A percentile compares a stretch with the other conserved stretches of the same genome.
Conservation (phyloP, 2,329 filamentous ascomycete genomes). For the Cordyceps javanica region DNA sequence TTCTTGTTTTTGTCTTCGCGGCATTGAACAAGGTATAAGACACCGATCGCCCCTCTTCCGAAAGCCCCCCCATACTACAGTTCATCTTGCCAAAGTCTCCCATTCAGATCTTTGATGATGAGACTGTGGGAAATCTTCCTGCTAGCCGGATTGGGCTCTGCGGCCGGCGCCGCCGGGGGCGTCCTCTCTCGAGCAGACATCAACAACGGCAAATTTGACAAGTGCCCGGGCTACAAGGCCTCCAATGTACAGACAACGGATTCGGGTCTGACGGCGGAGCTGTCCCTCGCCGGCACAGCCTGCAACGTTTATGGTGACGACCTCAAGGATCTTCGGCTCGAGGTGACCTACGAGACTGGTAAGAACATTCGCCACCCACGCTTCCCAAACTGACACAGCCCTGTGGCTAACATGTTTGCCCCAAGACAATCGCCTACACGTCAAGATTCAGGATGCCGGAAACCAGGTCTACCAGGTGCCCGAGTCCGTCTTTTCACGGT, state of each 20-base stretch:
- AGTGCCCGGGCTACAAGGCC: conserved; percentile 61
- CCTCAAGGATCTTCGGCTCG: conserved; percentile 34
- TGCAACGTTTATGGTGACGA: conserved; percentile 22
- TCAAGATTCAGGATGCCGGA: conserved; percentile 62
- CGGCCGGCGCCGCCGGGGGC: too few species aligned
- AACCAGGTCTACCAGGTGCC: conserved; percentile 66
- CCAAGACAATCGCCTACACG: conserved; percentile 59
- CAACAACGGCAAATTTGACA: conserved; percentile 21
- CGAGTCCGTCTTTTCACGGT: conserved; percentile 53
- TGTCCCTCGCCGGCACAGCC: conserved; percentile 19
- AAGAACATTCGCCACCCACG: conserved; percentile 27
- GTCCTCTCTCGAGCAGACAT: conserved; percentile 15
- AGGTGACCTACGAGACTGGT: conserved; percentile 59
- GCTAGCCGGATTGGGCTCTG: conserved; percentile 18
- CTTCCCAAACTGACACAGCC: background rate
- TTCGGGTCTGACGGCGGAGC: conserved; percentile 42
- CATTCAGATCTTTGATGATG: conserved; percentile 11
- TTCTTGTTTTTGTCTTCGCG: background rate
- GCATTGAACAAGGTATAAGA: background rate
- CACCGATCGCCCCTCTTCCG: background rate
- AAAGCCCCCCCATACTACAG: background rate
- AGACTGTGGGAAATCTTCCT: conserved; percentile 17
- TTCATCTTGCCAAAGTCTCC: too few species aligned
- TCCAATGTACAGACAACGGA: conserved; percentile 45
- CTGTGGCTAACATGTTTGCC: conserved; percentile 22